Conservation (phyloP, 2,329 filamentous ascomycete genomes). For the Penicillium sp. region DNA sequence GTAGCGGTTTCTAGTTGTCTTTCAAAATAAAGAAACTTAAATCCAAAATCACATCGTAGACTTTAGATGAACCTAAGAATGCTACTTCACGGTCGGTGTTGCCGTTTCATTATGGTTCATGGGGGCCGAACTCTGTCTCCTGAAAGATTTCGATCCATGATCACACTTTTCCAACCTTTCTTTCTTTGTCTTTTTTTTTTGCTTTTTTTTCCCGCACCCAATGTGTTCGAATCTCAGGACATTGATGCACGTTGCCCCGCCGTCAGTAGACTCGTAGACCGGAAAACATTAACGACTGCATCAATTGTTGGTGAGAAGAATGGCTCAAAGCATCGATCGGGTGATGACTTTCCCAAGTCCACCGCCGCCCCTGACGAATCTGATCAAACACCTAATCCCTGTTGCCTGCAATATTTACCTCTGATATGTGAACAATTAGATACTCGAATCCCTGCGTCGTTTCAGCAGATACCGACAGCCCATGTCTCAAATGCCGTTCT, state of each 20-base stretch:
- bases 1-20: background rate
- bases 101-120: constrained; percentile 1
- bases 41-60: background rate
- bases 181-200: background rate
- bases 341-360: background rate
- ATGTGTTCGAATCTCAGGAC: too few species aligned
- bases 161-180: background rate
- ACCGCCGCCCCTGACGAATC: background rate
- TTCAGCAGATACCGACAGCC: background rate
- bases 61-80: background rate
- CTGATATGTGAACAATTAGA: background rate
- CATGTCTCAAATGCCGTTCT: background rate
- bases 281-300: background rate
- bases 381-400: background rate
- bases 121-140: background rate
- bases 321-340: background rate
- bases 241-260: background rate
- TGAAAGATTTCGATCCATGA: background rate
- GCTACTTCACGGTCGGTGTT: background rate
- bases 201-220: too few species aligned
- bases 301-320: background rate
- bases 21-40: background rate
- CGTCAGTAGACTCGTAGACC: background rate
- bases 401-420: background rate
- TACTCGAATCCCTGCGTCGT: background rate